Evolutionary conservation across 2,329 filamentous ascomycete species (phyloP), one percentile per base, ranked within the genome.

Genomic region (Lanzia echinophila): DNA sequence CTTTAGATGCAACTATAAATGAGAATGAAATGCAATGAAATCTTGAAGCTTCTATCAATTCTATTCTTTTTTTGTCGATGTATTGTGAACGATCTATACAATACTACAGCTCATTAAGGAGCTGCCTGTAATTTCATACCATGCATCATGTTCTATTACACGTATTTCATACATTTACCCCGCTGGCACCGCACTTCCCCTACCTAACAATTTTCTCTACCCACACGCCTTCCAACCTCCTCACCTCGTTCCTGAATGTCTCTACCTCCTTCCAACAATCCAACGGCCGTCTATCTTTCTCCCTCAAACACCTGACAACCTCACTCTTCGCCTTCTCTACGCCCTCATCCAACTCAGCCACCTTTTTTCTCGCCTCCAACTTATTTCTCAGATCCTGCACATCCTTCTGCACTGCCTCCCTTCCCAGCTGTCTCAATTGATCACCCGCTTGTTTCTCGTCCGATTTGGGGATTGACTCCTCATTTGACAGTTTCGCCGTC

Each of bases 251-350:
- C 81, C 91, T 95, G 72, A 97, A 97, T 19, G 77, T 78, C 74
- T 95, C 87, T 22, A 96, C 90, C 79, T 96, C 90, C 72, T 84
- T 80, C 87, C 88, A 96, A 79, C 92, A 97, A 75, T 96, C 88
- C 68, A 96, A 75, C 69, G 92, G 91, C 70, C 90, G 81, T 60
- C 90, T 79, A 72, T 96, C 91, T 70, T 96, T 86, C 66, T 86
- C 79, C 58, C 87, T 78, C 75, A 97, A 75, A 70, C 92, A 97
- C 64, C 81, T 79, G 59, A 94, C 82, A 53, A 96, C 83, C 56
- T 85, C 82, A 62, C 81, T 76, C 71, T 90, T 86, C 19, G 90
- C 88, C 68, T 77, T 79, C 71, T 89, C 84, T 47, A 96, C 83
- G 48, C 74, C 74, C 58, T 85, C 82, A 62, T 90, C 88, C 61